A percentile compares a stretch with the other conserved stretches of the same genome.
Conservation (phyloP, 202 grass and related monocot genomes). For the Miscanthus sacchariflorus region DNA sequence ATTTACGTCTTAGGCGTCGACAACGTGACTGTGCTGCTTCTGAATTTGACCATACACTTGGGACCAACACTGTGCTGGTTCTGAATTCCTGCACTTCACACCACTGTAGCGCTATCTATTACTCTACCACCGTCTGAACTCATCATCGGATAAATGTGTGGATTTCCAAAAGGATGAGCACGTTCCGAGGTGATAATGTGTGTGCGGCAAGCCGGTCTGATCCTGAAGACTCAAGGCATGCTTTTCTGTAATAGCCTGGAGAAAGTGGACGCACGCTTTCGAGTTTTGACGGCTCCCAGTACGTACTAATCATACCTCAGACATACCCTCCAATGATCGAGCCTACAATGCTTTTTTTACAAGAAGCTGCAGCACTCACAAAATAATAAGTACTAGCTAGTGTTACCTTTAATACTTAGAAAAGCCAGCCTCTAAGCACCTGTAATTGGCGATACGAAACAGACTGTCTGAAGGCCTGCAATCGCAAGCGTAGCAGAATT, state of each 20-base stretch:
- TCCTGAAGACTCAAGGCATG: background rate
- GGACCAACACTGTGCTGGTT: background rate
- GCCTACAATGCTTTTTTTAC: background rate
- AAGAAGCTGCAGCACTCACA: background rate
- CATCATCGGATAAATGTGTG: background rate
- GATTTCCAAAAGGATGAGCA: background rate
- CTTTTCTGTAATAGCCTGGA: background rate
- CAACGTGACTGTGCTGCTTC: too few relatives aligned
- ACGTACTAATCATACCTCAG: background rate
- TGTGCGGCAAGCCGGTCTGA: slow-evolving; percentile 15
- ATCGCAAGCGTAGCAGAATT: background rate
- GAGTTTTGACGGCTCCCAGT: slow-evolving; percentile 8
- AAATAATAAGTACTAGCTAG: background rate
- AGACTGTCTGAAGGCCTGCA: background rate
- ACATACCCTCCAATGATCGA: background rate
- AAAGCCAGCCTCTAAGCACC: background rate
- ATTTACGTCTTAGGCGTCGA: too few relatives aligned
- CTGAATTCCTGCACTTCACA: background rate
- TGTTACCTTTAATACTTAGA: background rate
- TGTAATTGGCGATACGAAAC: background rate
- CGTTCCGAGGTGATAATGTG: background rate
- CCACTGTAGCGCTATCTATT: background rate
- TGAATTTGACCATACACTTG: background rate
- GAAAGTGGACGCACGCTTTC: slow-evolving; percentile 9
- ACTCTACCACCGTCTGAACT: background rate